Conservation (phyloP, 768 basidiomycete genomes). For the Boletus insuetus region DNA sequence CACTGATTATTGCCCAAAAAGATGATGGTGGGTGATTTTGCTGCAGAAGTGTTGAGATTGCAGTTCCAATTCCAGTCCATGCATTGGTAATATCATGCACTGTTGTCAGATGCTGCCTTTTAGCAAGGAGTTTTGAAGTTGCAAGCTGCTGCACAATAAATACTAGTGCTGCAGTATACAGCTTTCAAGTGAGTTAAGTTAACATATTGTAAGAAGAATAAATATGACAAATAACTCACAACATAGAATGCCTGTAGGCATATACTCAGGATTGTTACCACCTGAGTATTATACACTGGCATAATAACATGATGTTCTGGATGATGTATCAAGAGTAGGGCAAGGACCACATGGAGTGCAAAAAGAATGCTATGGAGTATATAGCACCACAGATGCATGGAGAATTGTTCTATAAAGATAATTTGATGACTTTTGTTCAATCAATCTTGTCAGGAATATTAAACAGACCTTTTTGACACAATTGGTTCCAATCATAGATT, state of each 20-base stretch:
- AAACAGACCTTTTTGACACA: neutral
- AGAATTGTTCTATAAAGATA: neutral
- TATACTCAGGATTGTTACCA: neutral
- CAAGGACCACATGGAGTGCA: neutral
- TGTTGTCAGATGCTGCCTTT: constrained; percentile 13
- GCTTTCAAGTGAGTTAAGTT: neutral
- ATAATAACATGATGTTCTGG: neutral
- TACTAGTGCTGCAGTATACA: constrained; percentile 16
- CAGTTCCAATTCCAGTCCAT: constrained; percentile 25
- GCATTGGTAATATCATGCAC: constrained; percentile 18
- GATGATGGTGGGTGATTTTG: constrained; percentile 15
- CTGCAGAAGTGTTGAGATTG: constrained; percentile 7
- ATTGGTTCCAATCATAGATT: neutral
- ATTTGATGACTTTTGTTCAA: neutral
- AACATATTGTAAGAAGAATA: neutral
- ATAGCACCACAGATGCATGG: neutral
- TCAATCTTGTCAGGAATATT: neutral
- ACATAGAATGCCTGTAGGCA: neutral
- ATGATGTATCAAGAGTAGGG: neutral
- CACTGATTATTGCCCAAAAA: constrained; percentile 3
- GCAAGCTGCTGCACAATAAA: constrained; percentile 20
- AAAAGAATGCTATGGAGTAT: neutral
- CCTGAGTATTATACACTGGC: neutral
- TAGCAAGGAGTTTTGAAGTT: neutral
- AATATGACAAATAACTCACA: neutral